phyloP scores from a whole-genome alignment of 2,329 filamentous ascomycete genomes.

The Diaporthe eres region DNA sequence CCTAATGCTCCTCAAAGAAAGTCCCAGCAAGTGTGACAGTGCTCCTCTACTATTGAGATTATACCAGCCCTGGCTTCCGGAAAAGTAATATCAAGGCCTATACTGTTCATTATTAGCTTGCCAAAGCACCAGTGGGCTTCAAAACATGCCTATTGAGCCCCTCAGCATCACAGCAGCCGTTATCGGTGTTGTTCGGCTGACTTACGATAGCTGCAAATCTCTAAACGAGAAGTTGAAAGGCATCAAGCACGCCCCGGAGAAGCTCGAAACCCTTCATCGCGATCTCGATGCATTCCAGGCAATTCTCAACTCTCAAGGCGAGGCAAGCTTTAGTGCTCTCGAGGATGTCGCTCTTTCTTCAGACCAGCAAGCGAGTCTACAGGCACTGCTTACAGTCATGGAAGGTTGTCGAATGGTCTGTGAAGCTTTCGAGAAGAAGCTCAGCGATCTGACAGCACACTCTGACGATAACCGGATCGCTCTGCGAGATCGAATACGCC shows the following conservation, averaged over 20 bases:
- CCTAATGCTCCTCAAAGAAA: neutral
- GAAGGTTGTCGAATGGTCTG: constrained; percentile 7
- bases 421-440: neutral
- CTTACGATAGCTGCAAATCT: constrained; percentile 19
- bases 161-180: constrained; percentile 29
- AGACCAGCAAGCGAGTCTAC: constrained; percentile 3
- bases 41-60: neutral
- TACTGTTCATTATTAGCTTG: neutral
- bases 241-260: neutral
- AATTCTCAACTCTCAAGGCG: neutral
- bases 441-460: constrained; percentile 24
- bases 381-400: constrained; percentile 5
- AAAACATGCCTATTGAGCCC: constrained; percentile 3
- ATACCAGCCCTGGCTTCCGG: neutral
- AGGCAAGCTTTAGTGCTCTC: neutral
- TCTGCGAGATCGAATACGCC: constrained; percentile 20
- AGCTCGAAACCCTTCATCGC: neutral
- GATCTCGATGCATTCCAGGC: constrained; percentile 5
- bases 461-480: neutral
- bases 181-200: constrained; percentile 3
- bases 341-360: neutral
- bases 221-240: constrained; percentile 22
- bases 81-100: neutral
- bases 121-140: neutral
- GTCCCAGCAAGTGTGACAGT: too few relatives aligned